Evolutionary conservation across 176 grass and related monocot genomes (phyloP).

Genomic region (Hsuehochloa calcarea): DNA sequence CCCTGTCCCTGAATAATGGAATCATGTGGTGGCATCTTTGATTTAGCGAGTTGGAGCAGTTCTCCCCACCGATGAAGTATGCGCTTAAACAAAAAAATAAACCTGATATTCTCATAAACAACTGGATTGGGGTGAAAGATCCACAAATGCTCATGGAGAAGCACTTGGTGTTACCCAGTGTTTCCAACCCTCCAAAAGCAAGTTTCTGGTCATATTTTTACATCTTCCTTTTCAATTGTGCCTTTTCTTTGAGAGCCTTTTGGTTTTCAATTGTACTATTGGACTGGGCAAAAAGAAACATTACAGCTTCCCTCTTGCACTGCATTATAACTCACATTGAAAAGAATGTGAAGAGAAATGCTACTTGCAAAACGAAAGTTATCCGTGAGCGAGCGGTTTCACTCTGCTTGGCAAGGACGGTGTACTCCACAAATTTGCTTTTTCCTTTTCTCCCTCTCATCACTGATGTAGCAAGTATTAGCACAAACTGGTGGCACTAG

Average conservation of each 20-base stretch:
- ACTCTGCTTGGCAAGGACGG: constrained; percentile 8
- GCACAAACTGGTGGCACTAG: neutral
- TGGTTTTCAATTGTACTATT: neutral
- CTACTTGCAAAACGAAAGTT: constrained; percentile 25
- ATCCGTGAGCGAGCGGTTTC: neutral
- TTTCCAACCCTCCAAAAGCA: neutral
- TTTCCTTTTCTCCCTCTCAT: neutral
- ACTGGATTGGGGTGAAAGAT: neutral
- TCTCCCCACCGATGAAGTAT: neutral
- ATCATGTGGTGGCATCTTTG: constrained; percentile 4
- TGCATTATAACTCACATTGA: neutral
- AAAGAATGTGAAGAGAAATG: neutral
- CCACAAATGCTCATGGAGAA: neutral
- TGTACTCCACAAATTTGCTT: constrained; percentile 35
- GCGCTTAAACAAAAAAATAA: neutral
- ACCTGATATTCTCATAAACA: neutral
- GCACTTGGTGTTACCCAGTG: neutral
- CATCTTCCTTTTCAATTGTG: neutral
- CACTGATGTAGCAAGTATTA: neutral
- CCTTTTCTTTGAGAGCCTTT: neutral
- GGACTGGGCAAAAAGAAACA: neutral
- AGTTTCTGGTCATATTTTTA: neutral
- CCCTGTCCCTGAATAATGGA: neutral
- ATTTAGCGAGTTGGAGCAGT: neutral
- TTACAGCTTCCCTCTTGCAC: constrained; percentile 20